Base-by-base conservation (phyloP, 116 monocot genomes). In the Posidonia oceanica region DNA sequence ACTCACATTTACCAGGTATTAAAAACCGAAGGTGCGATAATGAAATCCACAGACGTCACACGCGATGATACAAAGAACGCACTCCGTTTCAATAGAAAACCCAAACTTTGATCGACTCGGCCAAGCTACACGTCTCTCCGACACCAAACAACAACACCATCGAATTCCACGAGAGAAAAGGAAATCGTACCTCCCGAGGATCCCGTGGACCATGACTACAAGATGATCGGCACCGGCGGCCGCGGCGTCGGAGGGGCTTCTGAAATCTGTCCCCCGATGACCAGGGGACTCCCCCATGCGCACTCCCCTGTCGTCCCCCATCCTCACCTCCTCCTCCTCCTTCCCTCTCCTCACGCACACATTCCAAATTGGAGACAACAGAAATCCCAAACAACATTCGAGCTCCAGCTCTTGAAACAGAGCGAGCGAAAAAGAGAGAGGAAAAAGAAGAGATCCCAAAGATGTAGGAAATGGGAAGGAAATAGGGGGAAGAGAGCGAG, bases 191-290 rank as follows among this genome's bases (percentile, higher is more conserved):
- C 86, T 90, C 53, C 90, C 90, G 38, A 90, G 84, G 62, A 90
- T 90, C 21, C 90, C 90, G 58, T 90, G 86, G 39, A 90, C 84
- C 90, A 90, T 78, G 22, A 90, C 82, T 52, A 90, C 84, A 51
- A 90, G 82, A 76, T 90, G 90, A 76, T 90, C 84, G 18, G 75
- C 68, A 4, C 58, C 21, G 4, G 67, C 61, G 51, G 74, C 66
- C 15, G 59, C 48, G 7, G 74, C 21, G 36, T 54, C 39, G 52
- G 75, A 61, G 23, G 79, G 79, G 69, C 77, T 77, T 79, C 76
- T 76, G 18, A 80, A 71, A 63, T 83, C 83, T 59, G 38, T 76
- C 14, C 85, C 85, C 5, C 75, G 82, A 36, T 48, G 48, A 7
- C 75, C 61, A 20, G 20, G 75, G 14, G 77, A 67, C 52, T 80